Evolutionary conservation across 1,284 basidiomycete genomes (phyloP).

Genomic region (Caloboletus firmus): DNA sequence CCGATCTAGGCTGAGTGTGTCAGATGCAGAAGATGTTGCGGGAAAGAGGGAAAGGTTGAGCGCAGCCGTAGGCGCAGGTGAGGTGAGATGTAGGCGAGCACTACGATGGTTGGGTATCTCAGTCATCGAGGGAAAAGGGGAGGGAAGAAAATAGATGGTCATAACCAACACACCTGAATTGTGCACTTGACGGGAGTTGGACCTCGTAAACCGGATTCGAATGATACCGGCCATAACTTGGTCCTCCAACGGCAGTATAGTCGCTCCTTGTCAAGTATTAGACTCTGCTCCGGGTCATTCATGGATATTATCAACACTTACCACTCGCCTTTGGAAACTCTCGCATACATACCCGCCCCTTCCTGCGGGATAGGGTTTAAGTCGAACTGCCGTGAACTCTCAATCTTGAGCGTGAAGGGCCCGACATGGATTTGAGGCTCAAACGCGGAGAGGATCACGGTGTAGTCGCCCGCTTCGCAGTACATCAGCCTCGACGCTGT

Average conservation of each 20-base stretch:
- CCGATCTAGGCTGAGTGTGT: constrained; percentile 33
- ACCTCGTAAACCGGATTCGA: constrained; percentile 73
- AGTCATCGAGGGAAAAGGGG: neutral
- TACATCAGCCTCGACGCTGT: constrained; percentile 2
- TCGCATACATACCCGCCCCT: constrained; percentile 88
- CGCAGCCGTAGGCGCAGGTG: constrained; percentile 44
- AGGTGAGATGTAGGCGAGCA: constrained; percentile 62
- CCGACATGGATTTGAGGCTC: constrained; percentile 66
- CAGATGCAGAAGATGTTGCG: constrained; percentile 23
- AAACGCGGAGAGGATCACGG: constrained; percentile 80
- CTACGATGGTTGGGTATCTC: constrained; percentile 38
- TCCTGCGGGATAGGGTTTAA: constrained; percentile 82
- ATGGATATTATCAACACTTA: constrained; percentile 35
- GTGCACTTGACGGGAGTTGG: constrained; percentile 49
- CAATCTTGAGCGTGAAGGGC: constrained; percentile 61
- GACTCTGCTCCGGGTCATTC: neutral
- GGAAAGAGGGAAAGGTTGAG: constrained; percentile 65
- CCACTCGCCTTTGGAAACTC: constrained; percentile 69
- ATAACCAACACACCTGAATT: constrained; percentile 55
- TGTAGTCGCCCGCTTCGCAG: constrained; percentile 75
- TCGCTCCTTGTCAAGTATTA: constrained; percentile 44
- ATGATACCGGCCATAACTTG: constrained; percentile 60
- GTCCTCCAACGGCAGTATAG: constrained; percentile 62
- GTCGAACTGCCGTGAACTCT: constrained; percentile 63
- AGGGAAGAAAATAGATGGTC: neutral